phyloP scores from a whole-genome alignment of 1,284 basidiomycete species.

The Tremellales sp. region DNA sequence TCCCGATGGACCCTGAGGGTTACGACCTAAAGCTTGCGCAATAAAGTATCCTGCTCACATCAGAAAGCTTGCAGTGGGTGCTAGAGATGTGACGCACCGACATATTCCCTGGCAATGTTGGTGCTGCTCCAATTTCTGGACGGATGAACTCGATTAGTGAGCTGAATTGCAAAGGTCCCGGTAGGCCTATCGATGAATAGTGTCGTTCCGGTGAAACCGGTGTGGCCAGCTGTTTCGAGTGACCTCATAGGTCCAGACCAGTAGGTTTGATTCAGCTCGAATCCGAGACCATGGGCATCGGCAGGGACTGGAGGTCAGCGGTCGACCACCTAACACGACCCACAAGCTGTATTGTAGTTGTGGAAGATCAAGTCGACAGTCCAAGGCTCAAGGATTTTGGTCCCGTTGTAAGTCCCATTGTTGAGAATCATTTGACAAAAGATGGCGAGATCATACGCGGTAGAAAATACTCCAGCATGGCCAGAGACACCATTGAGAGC shows the following conservation, averaged over 20 bases:
- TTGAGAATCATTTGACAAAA: slow-evolving; percentile 14
- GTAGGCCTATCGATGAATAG: slow-evolving; percentile 8
- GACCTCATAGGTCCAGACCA: slow-evolving; percentile 9
- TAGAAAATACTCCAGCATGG: slow-evolving; percentile 10
- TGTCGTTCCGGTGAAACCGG: slow-evolving; percentile 11
- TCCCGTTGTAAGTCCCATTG: slow-evolving; percentile 10
- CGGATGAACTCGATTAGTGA: slow-evolving; percentile 10
- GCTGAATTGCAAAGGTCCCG: slow-evolving; percentile 3
- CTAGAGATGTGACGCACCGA: neutral
- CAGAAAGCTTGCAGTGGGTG: neutral
- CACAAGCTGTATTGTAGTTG: slow-evolving; percentile 7
- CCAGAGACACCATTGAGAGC: slow-evolving; percentile 10
- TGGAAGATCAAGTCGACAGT: slow-evolving; percentile 11
- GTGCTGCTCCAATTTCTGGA: slow-evolving; percentile 5
- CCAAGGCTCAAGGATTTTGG: slow-evolving; percentile 9
- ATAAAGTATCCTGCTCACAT: slow-evolving; percentile 5
- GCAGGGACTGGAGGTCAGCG: slow-evolving; percentile 4
- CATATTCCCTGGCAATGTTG: slow-evolving; percentile 8
- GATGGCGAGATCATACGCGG: slow-evolving; percentile 10
- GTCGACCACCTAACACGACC: neutral
- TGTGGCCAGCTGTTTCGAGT: slow-evolving; percentile 10
- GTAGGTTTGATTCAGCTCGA: slow-evolving; percentile 12
- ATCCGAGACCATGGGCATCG: slow-evolving; percentile 8
- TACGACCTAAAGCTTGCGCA: slow-evolving; percentile 6
- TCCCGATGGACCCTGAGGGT: neutral